These are phyloP conservation scores for Venustampulla echinocandica DNA, from an alignment of 495 filamentous ascomycete genomes.

Conservation along the genomic window DNA sequence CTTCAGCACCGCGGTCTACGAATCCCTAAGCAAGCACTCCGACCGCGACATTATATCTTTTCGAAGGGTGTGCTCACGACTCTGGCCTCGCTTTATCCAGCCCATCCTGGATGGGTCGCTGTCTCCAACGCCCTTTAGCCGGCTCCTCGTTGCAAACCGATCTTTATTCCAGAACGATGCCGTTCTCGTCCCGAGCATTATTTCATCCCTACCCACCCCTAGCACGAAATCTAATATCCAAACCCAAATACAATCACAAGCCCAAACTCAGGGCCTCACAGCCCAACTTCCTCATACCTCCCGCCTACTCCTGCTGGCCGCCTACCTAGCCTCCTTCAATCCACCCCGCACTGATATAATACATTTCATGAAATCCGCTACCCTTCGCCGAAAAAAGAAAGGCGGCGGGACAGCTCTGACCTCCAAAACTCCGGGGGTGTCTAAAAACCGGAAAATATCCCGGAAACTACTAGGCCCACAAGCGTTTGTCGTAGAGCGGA, in stretches of 20 bases:
- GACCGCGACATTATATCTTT: slow-evolving; percentile 57
- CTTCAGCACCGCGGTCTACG: slow-evolving; percentile 66
- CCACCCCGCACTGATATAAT: slow-evolving; percentile 65
- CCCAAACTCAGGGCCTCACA: slow-evolving; percentile 5
- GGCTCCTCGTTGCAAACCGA: slow-evolving; percentile 65
- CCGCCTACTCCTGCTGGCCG: slow-evolving; percentile 71
- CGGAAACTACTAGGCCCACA: slow-evolving; percentile 64
- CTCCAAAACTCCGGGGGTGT: slow-evolving; percentile 20
- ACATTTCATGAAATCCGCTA: slow-evolving; percentile 72
- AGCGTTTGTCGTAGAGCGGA: slow-evolving; percentile 76
- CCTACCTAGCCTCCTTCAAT: slow-evolving; percentile 89
- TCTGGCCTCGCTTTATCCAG: slow-evolving; percentile 63
- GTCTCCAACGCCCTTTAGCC: slow-evolving; percentile 69
- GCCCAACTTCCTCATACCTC: slow-evolving; percentile 69
- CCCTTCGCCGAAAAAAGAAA: slow-evolving; percentile 39
- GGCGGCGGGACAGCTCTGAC: slow-evolving; percentile 27
- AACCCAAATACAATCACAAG: slow-evolving; percentile 9
- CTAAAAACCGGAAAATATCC: slow-evolving; percentile 52
- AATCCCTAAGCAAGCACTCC: slow-evolving; percentile 58
- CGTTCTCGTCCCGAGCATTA: slow-evolving; percentile 60
- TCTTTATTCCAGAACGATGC: slow-evolving; percentile 68
- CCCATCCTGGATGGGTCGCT: slow-evolving; percentile 57
- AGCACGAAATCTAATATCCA: slow-evolving; percentile 7
- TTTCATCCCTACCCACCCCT: slow-evolving; percentile 29
- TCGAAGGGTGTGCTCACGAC: slow-evolving; percentile 41